Evolutionary conservation across 106 monocot genomes (phyloP).

Genomic region (Ottelia alismoides): DNA sequence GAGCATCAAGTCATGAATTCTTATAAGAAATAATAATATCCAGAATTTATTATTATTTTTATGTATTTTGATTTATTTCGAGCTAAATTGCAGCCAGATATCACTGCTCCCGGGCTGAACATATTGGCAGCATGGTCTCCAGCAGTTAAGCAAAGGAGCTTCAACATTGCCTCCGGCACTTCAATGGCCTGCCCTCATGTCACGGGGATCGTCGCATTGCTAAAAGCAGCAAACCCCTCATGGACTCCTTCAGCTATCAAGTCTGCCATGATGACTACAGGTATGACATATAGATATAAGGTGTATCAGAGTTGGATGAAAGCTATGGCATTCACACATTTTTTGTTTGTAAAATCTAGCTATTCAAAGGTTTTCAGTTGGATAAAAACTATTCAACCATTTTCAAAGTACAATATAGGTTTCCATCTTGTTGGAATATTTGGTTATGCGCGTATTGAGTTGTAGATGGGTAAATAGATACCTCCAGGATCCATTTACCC

Average conservation of each 20-base stretch:
- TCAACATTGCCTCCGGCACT: constrained; percentile 81
- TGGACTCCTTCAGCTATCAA: constrained; percentile 95
- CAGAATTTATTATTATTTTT: too few relatives aligned
- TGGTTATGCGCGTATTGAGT: too few relatives aligned
- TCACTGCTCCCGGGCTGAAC: constrained; percentile 79
- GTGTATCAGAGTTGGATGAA: too few relatives aligned
- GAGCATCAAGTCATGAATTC: too few relatives aligned
- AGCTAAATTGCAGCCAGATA: constrained; percentile 51
- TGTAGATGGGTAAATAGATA: too few relatives aligned
- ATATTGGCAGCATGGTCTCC: constrained; percentile 96
- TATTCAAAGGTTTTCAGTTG: too few relatives aligned
- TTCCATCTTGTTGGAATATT: not conserved
- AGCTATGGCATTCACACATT: not conserved
- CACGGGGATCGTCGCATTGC: constrained; percentile 60
- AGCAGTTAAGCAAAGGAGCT: constrained; percentile 33
- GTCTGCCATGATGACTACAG: constrained; percentile 91
- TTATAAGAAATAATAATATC: too few relatives aligned
- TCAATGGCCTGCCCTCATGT: constrained; percentile 98
- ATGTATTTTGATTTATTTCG: too few relatives aligned
- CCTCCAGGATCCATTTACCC: too few relatives aligned
- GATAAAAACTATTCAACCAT: too few relatives aligned
- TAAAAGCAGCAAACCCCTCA: constrained; percentile 60
- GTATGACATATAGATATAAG: too few relatives aligned
- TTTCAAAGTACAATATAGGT: not conserved
- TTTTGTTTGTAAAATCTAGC: not conserved